Percentiles rank a stretch among this genome's conserved stretches.
These are phyloP conservation scores for Pisolithus marmoratus DNA, from an alignment of 768 basidiomycete genomes.

Conservation along the genomic window DNA sequence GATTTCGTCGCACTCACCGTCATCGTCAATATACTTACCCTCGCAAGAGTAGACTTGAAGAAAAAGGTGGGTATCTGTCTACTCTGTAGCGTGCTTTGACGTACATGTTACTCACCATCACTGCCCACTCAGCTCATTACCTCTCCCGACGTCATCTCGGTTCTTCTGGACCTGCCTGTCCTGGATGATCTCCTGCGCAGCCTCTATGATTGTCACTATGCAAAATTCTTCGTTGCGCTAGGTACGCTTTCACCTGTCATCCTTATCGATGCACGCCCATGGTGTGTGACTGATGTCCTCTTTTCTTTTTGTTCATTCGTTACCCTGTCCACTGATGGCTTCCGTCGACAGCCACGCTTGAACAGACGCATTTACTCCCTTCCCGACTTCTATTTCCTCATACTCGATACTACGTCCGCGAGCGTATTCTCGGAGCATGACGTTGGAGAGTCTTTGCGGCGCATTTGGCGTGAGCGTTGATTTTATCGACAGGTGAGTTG, in stretches of 20 bases:
- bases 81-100: neutral
- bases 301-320: too few species aligned
- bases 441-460: too few species aligned
- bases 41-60: conserved; percentile 83
- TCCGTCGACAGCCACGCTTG: conserved; percentile 63
- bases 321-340: neutral
- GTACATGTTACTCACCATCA: conserved; percentile 3
- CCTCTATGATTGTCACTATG: conserved; percentile 90
- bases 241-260: conserved; percentile 40
- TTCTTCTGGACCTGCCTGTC: conserved; percentile 74
- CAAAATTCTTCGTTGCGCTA: conserved; percentile 88
- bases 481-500: too few species aligned
- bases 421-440: conserved; percentile 96
- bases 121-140: conserved; percentile 57
- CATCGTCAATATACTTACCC: conserved; percentile 67
- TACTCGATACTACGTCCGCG: conserved; percentile 84
- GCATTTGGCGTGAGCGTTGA: too few species aligned
- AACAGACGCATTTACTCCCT: conserved; percentile 81
- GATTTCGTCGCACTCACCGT: too few species aligned
- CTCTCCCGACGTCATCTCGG: conserved; percentile 84
- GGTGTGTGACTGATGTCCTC: too few species aligned
- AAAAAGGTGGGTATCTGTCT: conserved; percentile 57
- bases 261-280: neutral
- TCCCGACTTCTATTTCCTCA: conserved; percentile 84
- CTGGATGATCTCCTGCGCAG: conserved; percentile 81